These are phyloP conservation scores for Lablab purpureus DNA, from an alignment of 306 rosid genomes.

Conservation along the genomic window DNA sequence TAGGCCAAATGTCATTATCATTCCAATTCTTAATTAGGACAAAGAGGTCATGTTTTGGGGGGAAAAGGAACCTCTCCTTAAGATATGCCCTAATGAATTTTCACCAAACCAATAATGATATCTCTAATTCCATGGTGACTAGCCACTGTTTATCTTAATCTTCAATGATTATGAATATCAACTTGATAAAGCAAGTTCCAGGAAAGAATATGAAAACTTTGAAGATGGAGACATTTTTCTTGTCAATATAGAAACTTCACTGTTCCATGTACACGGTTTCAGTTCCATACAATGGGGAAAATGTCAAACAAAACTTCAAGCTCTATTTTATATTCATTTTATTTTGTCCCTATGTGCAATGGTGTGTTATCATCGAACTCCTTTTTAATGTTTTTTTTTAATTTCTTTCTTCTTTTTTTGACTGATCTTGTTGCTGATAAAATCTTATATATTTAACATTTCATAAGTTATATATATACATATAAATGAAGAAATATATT, in stretches of 20 bases:
- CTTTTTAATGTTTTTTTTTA: neutral
- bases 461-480: no score
- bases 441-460: neutral
- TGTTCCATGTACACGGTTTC: neutral
- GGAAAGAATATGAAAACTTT: neutral
- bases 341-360: neutral
- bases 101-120: constrained; percentile 36
- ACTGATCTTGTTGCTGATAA: neutral
- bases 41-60: neutral
- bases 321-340: neutral
- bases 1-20: constrained; percentile 20
- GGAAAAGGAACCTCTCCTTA: constrained; percentile 20
- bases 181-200: neutral
- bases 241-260: constrained; percentile 15
- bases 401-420: neutral
- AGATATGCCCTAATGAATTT: constrained; percentile 10
- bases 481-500: neutral
- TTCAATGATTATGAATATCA: neutral
- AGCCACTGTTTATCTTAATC: neutral
- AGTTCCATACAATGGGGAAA: neutral
- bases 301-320: neutral
- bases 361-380: neutral
- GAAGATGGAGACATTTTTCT: neutral
- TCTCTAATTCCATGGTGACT: neutral
- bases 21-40: neutral